Evolutionary conservation across 768 basidiomycete genomes (phyloP), one percentile per base, ranked within the genome.

Genomic region (Tulasnella calospora): DNA sequence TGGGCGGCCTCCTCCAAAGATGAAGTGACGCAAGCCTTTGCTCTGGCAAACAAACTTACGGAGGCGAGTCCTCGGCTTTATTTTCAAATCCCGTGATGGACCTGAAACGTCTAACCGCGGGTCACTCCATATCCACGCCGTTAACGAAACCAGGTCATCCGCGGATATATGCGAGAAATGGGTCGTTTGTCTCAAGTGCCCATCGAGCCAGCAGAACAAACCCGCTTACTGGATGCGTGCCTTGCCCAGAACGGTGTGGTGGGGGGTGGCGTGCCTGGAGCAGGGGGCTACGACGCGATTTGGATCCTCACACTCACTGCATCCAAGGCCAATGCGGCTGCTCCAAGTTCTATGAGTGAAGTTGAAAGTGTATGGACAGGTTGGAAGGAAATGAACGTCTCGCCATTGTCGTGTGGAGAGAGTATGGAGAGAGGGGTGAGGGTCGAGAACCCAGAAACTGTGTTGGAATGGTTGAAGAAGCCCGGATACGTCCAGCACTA

Each of bases 251-350:
- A 92, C 3, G 98, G 98, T 38, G 92, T 98, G 23, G 88, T 99
- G 51, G 95, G 94, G 30, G 96, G 96, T 35, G 97, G 97, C 27
- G 98, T 99, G 6, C 98, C 98, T 8, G 98, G 98, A 57, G 98
- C 98, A 74, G 98, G 98, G 13, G 98, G 98, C 1, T 99, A 94
- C 84, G 98, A 99, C 83, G 98, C 98, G 9, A 89, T 99, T 79
- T 99, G 96, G 95, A 86, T 99, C 7, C 89, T 99, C 21, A 89
- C 96, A 23, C 88, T 92, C 82, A 92, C 71, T 88, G 90, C 47
- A 21, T 27, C 61, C 9, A 35, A 27, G 19, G 30, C 15, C 33
- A 35, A 35, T 15, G 61, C 61, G 10, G 33, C 30, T 35, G 27
- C 73, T 81, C 85, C 79, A 84, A 81, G 82, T 40, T 90, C 93